Evolutionary conservation across 345 rosid species (phyloP), one percentile per base, ranked within the genome.

Genomic region (Eucalyptus tenuipes): DNA sequence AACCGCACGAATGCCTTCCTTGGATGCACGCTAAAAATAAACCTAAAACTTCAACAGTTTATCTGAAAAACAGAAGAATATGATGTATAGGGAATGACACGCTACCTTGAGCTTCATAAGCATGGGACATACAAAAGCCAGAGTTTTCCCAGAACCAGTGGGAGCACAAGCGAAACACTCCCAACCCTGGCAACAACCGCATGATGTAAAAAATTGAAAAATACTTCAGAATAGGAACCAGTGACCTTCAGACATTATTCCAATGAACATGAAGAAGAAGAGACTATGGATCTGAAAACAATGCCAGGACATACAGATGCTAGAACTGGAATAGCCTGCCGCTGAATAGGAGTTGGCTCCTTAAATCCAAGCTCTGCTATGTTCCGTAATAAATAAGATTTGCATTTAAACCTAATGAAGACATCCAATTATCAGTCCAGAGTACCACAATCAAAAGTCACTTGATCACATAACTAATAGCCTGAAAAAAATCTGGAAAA

Each of bases 121-220:
- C 96, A 97, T 97, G 88, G 99, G 99, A 68, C 95, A 96, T 16
- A 97, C 91, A 94, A 97, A 97, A 88, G 98, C 98, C 90, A 97
- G 89, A 86, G 99, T 97, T 90, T 97, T 97, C 59, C 99, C 99
- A 42, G 99, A 97, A 87, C 99, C 99, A 89, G 99, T 97, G 52
- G 99, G 99, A 75, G 99, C 99, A 93, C 97, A 96, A 31, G 98
- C 98, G 89, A 97, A 97, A 93, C 99, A 97, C 92, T 97, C 99
- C 88, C 96, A 97, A 57, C 94, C 99, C 99, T 98, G 86, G 47
- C 29, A 37, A 75, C 1, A 1, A 75, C 47, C 84, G 1, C 42
- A 33, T 71, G 13, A 71, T 17, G 20, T 85, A 55, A 47, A 89
- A 88, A 61, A 89, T 24, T 52, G 55, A 91, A 86, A 24, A 89